phyloP scores from a whole-genome alignment of 176 grass and related monocot species.

The Themeda triandra region DNA sequence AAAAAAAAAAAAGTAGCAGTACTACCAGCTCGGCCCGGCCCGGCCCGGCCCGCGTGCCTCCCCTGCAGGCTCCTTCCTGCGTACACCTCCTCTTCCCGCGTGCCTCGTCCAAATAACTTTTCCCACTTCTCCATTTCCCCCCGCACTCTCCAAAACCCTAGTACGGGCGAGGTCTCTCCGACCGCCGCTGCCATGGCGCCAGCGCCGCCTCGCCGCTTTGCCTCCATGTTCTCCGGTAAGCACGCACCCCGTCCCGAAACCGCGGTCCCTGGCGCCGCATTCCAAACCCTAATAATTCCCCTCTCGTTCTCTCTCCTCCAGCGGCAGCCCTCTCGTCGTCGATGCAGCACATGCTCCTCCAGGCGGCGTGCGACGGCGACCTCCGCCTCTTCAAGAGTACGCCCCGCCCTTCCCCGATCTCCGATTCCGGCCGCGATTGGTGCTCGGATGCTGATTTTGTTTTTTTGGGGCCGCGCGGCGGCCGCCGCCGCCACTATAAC shows the following conservation, averaged over 20 bases:
- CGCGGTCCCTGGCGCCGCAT: background rate
- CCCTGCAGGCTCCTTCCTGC: too few species aligned
- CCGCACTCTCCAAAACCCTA: too few species aligned
- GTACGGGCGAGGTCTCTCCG: too few species aligned
- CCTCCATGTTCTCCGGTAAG: conserved; percentile 6
- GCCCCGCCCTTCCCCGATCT: background rate
- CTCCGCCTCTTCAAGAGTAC: background rate
- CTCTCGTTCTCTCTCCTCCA: background rate
- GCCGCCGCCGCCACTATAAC: background rate
- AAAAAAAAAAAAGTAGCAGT: too few species aligned
- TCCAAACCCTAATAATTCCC: background rate
- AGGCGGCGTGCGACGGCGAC: background rate
- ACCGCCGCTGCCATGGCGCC: background rate
- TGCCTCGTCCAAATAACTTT: too few species aligned
- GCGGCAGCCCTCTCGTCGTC: background rate
- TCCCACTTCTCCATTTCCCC: too few species aligned
- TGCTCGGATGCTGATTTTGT: background rate
- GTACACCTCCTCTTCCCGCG: too few species aligned
- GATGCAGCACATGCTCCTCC: background rate
- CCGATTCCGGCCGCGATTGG: background rate
- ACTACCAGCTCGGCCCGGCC: too few species aligned
- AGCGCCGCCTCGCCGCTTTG: background rate
- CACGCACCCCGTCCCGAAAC: background rate
- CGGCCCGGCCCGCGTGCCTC: too few species aligned
- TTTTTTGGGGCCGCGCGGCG: background rate